Base-by-base conservation (phyloP, 805 yeast genomes). In the Saturnispora diversa region DNA sequence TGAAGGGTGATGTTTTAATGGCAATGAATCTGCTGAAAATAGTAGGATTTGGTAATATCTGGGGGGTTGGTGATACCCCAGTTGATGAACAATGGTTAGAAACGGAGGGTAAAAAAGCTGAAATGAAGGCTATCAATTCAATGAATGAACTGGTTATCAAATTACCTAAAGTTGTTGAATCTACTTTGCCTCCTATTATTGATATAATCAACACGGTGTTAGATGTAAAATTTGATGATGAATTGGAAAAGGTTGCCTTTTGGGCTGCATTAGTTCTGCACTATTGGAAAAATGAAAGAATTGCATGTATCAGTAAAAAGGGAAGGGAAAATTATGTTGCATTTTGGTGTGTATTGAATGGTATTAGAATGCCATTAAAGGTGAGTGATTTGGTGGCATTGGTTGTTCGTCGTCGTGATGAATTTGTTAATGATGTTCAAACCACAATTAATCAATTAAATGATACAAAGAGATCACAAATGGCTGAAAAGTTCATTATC, bases 21-120 rank as follows among this genome's bases (percentile, higher is more conserved):
- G 95, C 92, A 0, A 59, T 87, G 42, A 58, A 66, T 17, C 57
- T 83, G 44, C 65, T 88, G 28, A 70, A 70, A 35, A 63, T 68
- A 28, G 74, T 77, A 11, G 66, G 68, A 1, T 64, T 87, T 28
- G 74, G 70, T 25, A 70, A 72, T 13, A 72, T 87, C 2, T 84
- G 87, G 58, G 64, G 63, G 26, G 65, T 62, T 39, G 65, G 65
- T 3, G 59, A 58, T 11, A 24, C 49, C 44, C 24, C 48, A 12
- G 40, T 46, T 16, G 37, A 42, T 16, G 51, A 54, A 2, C 45
- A 51, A 6, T 54, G 47, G 50, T 31, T 40, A 13, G 37, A 49
- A 23, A 31, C 45, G 40, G 17, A 51, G 38, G 36, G 35, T 21
- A 15, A 41, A 13, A 6, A 35, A n/a, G 19, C 31, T 10, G 13